A percentile compares a stretch with the other conserved stretches of the same genome.
These are phyloP conservation scores for Breviolum minutum DNA, from an alignment of 73 alveolate species.

Conservation along the genomic window DNA sequence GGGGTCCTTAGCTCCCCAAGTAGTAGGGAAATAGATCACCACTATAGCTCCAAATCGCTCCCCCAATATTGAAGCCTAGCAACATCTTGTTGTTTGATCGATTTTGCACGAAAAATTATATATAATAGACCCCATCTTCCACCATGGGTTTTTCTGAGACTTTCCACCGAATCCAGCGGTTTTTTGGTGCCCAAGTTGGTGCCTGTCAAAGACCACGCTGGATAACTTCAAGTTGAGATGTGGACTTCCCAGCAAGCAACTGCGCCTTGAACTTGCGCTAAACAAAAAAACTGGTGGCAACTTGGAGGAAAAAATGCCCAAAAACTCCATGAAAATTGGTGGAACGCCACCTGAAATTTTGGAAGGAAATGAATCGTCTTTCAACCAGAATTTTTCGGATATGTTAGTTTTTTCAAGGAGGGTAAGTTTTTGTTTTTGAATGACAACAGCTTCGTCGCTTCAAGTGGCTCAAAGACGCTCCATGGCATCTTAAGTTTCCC, in stretches of 20 bases:
- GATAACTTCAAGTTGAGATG: slow-evolving; percentile 72
- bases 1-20: no score
- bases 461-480: no score
- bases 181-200: not conserved
- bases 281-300: not conserved
- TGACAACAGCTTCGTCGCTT: no score
- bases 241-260: slow-evolving; percentile 76
- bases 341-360: not conserved
- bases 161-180: not conserved
- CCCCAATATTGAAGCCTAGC: no score
- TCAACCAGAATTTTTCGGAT: not conserved
- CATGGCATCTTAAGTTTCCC: no score
- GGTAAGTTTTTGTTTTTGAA: no score
- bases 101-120: not conserved
- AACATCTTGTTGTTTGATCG: not conserved
- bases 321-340: not conserved
- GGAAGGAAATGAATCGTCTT: not conserved
- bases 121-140: not conserved
- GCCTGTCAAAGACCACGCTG: slow-evolving; percentile 86
- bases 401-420: no score
- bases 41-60: no score
- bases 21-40: no score
- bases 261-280: not conserved
- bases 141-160: no score
- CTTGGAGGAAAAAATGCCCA: not conserved